Percentiles rank a stretch among this genome's conserved stretches.
Evolutionary conservation across 495 filamentous ascomycete genomes (phyloP).

Genomic region (Aspergillus sclerotiicarbonarius): DNA sequence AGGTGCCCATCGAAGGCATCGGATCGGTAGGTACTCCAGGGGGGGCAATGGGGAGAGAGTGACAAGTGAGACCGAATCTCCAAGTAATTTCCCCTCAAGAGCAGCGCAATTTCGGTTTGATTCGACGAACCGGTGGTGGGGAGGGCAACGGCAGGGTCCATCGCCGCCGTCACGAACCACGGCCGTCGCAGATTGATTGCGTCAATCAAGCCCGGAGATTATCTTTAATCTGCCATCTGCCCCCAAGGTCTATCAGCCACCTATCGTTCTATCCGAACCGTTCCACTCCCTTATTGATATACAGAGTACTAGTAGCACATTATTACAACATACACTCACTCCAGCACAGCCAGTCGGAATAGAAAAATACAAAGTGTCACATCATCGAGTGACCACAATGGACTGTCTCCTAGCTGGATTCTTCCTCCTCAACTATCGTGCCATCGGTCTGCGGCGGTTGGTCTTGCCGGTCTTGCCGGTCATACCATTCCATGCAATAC

Average conservation of each 20-base stretch:
- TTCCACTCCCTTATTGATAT: too few species aligned
- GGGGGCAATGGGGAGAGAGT: too few species aligned
- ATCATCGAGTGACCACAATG: neutral
- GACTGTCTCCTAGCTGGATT: constrained; percentile 26
- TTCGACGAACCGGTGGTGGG: neutral
- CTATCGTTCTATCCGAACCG: neutral
- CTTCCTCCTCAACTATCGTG: constrained; percentile 68
- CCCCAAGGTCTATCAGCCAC: neutral
- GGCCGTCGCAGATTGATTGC: neutral
- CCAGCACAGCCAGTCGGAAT: too few species aligned
- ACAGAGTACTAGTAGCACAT: too few species aligned
- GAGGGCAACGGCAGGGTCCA: neutral
- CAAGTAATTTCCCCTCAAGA: neutral
- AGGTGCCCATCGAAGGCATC: too few species aligned
- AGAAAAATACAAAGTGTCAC: too few species aligned
- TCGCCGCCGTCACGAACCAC: neutral
- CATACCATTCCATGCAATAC: constrained; percentile 37
- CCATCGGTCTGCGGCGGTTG: constrained; percentile 24
- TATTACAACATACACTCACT: neutral
- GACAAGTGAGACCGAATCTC: too few species aligned
- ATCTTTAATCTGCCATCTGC: too few species aligned
- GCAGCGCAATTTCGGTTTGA: neutral
- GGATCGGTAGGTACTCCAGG: too few species aligned
- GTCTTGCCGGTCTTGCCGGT: constrained; percentile 25
- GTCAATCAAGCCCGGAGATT: neutral